A percentile compares a stretch with the other conserved stretches of the same genome.
These are phyloP conservation scores for Diutina scorzettiae DNA, from an alignment of 1,139 yeast species.

Conservation along the genomic window DNA sequence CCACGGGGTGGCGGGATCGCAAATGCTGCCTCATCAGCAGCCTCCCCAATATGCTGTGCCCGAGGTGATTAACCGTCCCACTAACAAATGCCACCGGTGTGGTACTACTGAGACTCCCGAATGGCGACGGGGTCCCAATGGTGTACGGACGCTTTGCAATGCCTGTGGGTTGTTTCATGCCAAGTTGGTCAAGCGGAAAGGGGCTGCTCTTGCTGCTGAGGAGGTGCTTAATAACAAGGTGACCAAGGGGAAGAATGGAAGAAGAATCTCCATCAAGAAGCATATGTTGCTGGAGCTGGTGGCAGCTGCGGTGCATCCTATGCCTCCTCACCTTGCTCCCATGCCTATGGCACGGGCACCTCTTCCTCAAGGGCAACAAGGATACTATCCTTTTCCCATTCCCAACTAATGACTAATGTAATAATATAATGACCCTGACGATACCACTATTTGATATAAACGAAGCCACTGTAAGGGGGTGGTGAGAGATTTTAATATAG, in stretches of 20 bases:
- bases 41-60: slow-evolving; percentile 8
- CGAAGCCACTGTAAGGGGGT: no score
- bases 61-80: slow-evolving; percentile 10
- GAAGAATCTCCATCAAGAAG: slow-evolving; percentile 29
- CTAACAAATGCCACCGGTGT: slow-evolving; percentile 46
- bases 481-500: no score
- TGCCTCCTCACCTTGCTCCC: slow-evolving; percentile 3
- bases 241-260: slow-evolving; percentile 35
- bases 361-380: background rate
- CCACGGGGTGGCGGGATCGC: background rate
- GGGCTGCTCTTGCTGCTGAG: slow-evolving; percentile 45
- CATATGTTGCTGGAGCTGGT: slow-evolving; percentile 5
- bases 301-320: background rate
- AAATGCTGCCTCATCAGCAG: background rate
- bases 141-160: slow-evolving; percentile 74
- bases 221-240: slow-evolving; percentile 27
- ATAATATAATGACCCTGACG: background rate
- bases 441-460: no score
- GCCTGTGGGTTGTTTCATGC: slow-evolving; percentile 85
- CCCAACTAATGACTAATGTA: slow-evolving; percentile 1
- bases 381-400: background rate
- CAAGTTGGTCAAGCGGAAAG: slow-evolving; percentile 54
- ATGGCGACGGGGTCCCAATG: slow-evolving; percentile 86
- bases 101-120: slow-evolving; percentile 81
- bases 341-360: background rate